phyloP scores from a whole-genome alignment of 208 protist species.

The Trypanosomatidae sp. region DNA sequence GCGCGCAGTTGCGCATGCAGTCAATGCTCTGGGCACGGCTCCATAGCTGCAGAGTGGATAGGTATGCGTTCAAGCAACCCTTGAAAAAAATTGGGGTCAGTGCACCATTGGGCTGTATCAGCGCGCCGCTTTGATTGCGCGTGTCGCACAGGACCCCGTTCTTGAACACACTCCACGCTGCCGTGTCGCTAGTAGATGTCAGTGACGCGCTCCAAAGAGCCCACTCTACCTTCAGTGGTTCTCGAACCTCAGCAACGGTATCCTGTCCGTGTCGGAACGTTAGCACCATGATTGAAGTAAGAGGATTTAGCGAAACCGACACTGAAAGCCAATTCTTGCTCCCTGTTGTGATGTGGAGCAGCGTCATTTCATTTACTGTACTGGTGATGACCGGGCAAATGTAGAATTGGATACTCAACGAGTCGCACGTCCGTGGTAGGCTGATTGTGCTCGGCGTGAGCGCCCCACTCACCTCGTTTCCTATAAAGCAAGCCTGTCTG shows the following conservation, averaged over 20 bases:
- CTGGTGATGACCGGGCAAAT: slow-evolving; percentile 37
- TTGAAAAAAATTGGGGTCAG: slow-evolving; percentile 20
- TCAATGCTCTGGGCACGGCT: slow-evolving; percentile 41
- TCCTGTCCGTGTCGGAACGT: slow-evolving; percentile 68
- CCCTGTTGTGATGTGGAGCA: slow-evolving; percentile 42
- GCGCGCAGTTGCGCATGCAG: slow-evolving; percentile 45
- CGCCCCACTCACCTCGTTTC: slow-evolving; percentile 37
- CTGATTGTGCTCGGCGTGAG: slow-evolving; percentile 37
- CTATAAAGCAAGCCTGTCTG: slow-evolving; percentile 31
- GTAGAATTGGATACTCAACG: slow-evolving; percentile 79
- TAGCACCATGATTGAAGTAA: slow-evolving; percentile 46
- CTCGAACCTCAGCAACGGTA: slow-evolving; percentile 60
- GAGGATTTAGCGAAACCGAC: slow-evolving; percentile 38
- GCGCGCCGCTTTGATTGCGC: slow-evolving; percentile 36
- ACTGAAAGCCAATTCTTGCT: slow-evolving; percentile 65
- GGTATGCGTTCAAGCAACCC: slow-evolving; percentile 31
- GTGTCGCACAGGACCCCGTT: slow-evolving; percentile 60
- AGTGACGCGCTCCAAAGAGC: slow-evolving; percentile 80
- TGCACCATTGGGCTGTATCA: slow-evolving; percentile 35
- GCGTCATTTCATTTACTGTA: slow-evolving; percentile 36
- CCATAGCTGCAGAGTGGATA: slow-evolving; percentile 56
- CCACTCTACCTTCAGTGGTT: slow-evolving; percentile 60
- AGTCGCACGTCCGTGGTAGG: slow-evolving; percentile 57
- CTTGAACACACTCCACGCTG: slow-evolving; percentile 73
- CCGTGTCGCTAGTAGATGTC: slow-evolving; percentile 49